phyloP scores from a whole-genome alignment of 345 rosid species.

The Isatis tinctoria region DNA sequence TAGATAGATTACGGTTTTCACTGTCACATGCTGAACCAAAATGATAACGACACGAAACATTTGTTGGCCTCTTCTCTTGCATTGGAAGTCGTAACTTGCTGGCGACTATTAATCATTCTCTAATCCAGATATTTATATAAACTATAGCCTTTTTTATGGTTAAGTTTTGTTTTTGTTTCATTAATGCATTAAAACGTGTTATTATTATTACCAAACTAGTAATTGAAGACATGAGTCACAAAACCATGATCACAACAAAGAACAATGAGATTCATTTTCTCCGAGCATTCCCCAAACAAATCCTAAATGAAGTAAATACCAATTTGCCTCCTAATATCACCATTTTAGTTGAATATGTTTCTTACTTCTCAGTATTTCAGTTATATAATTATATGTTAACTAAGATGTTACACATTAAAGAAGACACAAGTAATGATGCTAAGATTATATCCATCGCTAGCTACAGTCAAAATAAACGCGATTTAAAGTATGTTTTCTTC shows the following conservation, averaged over 20 bases:
- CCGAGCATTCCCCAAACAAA: neutral
- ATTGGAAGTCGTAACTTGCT: conserved; percentile 12
- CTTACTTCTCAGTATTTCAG: neutral
- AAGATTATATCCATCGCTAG: neutral
- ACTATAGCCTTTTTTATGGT: neutral
- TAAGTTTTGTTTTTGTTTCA: neutral
- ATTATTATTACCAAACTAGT: neutral
- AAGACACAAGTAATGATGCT: neutral
- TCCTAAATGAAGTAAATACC: neutral
- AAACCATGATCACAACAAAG: neutral
- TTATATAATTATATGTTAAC: neutral
- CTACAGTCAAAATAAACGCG: neutral
- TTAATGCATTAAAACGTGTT: neutral
- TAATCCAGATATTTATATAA: conserved; percentile 4
- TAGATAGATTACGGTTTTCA: conserved; percentile 7
- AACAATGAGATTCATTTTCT: neutral
- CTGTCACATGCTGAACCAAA: conserved; percentile 12
- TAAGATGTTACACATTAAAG: neutral
- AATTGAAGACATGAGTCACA: neutral
- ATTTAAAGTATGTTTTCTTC: neutral
- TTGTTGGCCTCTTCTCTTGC: conserved; percentile 23
- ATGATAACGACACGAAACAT: conserved; percentile 10
- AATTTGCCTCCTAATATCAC: neutral
- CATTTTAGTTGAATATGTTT: neutral
- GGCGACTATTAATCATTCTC: conserved; percentile 1